Evolutionary conservation across 768 basidiomycete species (phyloP).

Genomic region (Rhizopogon sp.): DNA sequence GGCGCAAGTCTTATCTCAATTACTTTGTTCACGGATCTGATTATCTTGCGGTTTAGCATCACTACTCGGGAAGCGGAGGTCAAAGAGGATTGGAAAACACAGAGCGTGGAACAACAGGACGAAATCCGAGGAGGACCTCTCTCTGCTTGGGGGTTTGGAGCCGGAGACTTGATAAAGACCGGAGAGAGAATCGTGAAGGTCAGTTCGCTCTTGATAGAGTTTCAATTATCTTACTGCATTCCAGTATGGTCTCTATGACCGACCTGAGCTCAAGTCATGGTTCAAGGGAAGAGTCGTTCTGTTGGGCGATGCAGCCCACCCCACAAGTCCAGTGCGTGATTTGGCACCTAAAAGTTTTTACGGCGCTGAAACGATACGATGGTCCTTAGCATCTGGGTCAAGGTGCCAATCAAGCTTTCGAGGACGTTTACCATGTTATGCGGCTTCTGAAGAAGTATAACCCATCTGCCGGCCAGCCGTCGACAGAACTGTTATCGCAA

Average conservation of each 20-base stretch:
- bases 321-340: conserved; percentile 36
- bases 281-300: conserved; percentile 37
- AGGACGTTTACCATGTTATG: conserved; percentile 34
- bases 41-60: neutral
- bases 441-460: conserved; percentile 29
- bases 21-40: neutral
- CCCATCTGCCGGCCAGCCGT: conserved; percentile 19
- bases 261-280: conserved; percentile 36
- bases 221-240: neutral
- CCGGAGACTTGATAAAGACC: conserved; percentile 13
- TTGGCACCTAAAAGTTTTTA: neutral
- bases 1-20: conserved; percentile 25
- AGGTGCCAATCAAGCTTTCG: conserved; percentile 42
- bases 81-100: conserved; percentile 38
- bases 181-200: conserved; percentile 13
- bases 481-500: conserved; percentile 20
- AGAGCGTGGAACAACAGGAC: conserved; percentile 22
- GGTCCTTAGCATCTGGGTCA: conserved; percentile 36
- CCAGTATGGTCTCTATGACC: conserved; percentile 40
- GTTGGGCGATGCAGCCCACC: conserved; percentile 42
- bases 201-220: neutral
- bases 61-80: conserved; percentile 27
- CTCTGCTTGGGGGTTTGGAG: conserved; percentile 13
- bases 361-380: neutral
- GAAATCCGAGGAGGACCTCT: conserved; percentile 13